These are phyloP conservation scores for Senna siamea DNA, from an alignment of 306 rosid species.

Conservation along the genomic window DNA sequence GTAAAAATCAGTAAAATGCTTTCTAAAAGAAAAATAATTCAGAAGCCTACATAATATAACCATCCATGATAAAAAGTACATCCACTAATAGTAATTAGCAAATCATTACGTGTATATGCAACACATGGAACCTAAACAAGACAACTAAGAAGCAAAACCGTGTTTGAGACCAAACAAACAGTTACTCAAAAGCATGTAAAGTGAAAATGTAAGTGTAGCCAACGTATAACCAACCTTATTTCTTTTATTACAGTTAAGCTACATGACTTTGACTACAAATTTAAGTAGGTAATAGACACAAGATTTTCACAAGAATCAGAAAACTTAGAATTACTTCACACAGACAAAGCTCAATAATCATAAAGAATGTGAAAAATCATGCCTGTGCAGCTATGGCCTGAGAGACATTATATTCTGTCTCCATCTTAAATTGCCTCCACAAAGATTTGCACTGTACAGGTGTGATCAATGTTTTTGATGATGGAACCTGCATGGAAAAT, in stretches of 20 bases:
- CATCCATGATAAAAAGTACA: conserved; percentile 17
- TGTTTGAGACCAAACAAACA: neutral
- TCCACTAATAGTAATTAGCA: conserved; percentile 5
- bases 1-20: conserved; percentile 15
- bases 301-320: conserved; percentile 12
- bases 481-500: conserved; percentile 59
- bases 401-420: conserved; percentile 82
- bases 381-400: conserved; percentile 97
- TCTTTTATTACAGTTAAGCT: neutral
- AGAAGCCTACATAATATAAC: conserved; percentile 15
- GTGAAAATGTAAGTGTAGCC: conserved; percentile 9
- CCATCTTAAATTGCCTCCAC: conserved; percentile 88
- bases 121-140: conserved; percentile 11
- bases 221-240: conserved; percentile 9
- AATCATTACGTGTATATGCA: neutral
- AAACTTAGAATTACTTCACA: neutral
- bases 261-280: conserved; percentile 11
- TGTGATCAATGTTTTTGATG: conserved; percentile 73
- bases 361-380: conserved; percentile 34
- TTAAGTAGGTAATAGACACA: conserved; percentile 16
- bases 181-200: conserved; percentile 1
- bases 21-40: neutral
- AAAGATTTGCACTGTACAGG: conserved; percentile 93
- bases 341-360: conserved; percentile 13
- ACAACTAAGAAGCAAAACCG: neutral